These are phyloP conservation scores for Gyromitra esculenta DNA, from an alignment of 2,329 filamentous ascomycete genomes.

Conservation along the genomic window DNA sequence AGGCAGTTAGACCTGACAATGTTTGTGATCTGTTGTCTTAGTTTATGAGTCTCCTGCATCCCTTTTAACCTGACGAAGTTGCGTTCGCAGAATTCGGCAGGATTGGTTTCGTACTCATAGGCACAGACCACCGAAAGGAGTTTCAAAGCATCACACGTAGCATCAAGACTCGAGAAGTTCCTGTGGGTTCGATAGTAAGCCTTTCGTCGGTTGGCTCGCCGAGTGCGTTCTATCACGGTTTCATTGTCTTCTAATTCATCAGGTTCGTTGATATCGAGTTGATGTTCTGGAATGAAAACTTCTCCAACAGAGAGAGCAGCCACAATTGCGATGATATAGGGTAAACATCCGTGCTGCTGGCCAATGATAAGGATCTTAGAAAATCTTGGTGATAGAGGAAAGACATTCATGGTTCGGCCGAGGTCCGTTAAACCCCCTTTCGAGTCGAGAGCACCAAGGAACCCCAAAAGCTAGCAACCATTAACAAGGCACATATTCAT, in stretches of 20 bases:
- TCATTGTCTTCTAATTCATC: constrained; percentile 67
- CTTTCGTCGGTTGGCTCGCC: constrained; percentile 67
- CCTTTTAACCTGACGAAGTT: constrained; percentile 90
- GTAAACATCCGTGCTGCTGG: constrained; percentile 80
- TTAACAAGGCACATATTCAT: constrained; percentile 22
- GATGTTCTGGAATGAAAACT: constrained; percentile 83
- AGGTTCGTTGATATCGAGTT: constrained; percentile 71
- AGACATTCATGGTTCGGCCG: constrained; percentile 83
- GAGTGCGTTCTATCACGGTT: constrained; percentile 70
- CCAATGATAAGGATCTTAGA: constrained; percentile 91
- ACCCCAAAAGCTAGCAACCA: constrained; percentile 72
- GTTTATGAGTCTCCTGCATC: constrained; percentile 83
- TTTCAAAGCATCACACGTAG: constrained; percentile 87
- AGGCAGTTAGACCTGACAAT: constrained; percentile 80
- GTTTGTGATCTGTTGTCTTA: constrained; percentile 82
- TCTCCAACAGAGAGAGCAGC: constrained; percentile 88
- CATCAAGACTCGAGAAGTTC: constrained; percentile 78
- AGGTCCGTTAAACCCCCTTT: constrained; percentile 79
- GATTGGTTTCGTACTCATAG: constrained; percentile 73
- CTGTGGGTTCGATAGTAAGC: constrained; percentile 64
- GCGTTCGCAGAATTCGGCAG: constrained; percentile 78
- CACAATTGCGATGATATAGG: constrained; percentile 87
- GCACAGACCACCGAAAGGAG: constrained; percentile 87
- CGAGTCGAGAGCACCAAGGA: constrained; percentile 80
- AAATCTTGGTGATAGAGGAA: constrained; percentile 89